Conservation (phyloP, 23 red algal genomes). For the Gracilaria gracilis region DNA sequence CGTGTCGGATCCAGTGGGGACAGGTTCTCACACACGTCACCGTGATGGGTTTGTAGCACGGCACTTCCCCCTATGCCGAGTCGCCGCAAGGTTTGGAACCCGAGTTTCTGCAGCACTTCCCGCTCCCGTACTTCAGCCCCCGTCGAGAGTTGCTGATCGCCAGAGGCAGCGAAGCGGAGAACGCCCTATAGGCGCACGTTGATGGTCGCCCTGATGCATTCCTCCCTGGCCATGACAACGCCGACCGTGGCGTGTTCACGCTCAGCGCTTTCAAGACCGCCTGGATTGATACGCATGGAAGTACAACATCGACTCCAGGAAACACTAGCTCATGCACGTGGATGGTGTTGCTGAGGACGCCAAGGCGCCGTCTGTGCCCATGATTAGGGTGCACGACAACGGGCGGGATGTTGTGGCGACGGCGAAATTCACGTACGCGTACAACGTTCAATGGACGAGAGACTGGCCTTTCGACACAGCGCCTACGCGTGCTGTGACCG, state of each 20-base stretch:
- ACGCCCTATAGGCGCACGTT: constrained; percentile 39
- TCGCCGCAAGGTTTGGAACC: constrained; percentile 25
- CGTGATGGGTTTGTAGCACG: too few species aligned
- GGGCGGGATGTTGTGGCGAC: constrained; percentile 19
- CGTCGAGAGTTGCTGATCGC: constrained; percentile 55
- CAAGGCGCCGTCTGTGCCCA: constrained; percentile 16
- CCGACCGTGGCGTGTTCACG: constrained; percentile 62
- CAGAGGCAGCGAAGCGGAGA: constrained; percentile 29
- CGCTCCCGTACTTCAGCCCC: constrained; percentile 45
- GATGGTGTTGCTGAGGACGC: constrained; percentile 51
- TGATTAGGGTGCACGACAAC: constrained; percentile 25
- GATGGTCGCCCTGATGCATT: constrained; percentile 67
- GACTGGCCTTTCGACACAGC: constrained; percentile 32
- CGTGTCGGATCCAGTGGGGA: too few species aligned
- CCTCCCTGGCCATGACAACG: constrained; percentile 65
- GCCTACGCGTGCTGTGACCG: not conserved
- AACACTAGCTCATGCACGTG: constrained; percentile 48
- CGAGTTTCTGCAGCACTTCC: constrained; percentile 1
- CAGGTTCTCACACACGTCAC: too few species aligned
- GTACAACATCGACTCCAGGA: constrained; percentile 26
- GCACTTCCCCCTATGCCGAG: not conserved
- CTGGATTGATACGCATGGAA: constrained; percentile 42
- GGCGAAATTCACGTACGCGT: constrained; percentile 60
- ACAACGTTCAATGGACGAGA: constrained; percentile 55
- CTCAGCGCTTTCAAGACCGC: constrained; percentile 32